Percentiles rank a stretch among this genome's conserved stretches.
phyloP scores from a whole-genome alignment of 2,329 filamentous ascomycete genomes.

The Trichophyton simii region DNA sequence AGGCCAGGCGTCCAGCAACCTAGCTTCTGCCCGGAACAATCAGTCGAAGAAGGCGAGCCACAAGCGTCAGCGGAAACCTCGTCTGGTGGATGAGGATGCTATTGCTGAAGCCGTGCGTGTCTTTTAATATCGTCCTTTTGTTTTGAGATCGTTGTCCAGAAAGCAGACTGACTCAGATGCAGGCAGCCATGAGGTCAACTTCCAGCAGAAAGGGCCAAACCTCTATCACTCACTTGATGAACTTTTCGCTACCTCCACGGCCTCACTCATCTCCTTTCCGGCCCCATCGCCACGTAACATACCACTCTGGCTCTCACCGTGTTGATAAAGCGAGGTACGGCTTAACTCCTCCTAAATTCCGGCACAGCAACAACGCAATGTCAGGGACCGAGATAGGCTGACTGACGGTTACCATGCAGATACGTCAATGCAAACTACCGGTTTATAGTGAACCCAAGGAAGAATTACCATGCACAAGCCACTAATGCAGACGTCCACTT shows the following conservation, averaged over 20 bases:
- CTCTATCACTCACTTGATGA: slow-evolving; percentile 92
- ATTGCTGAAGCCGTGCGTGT: slow-evolving; percentile 65
- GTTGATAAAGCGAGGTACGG: slow-evolving; percentile 75
- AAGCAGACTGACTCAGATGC: slow-evolving; percentile 7
- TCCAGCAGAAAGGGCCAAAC: slow-evolving; percentile 78
- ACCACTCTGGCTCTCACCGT: slow-evolving; percentile 79
- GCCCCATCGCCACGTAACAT: slow-evolving; percentile 58
- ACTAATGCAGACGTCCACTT: slow-evolving; percentile 78
- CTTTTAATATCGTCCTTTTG: not conserved
- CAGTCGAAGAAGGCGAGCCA: slow-evolving; percentile 72
- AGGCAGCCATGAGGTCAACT: slow-evolving; percentile 51
- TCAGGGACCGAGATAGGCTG: not conserved
- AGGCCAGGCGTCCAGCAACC: slow-evolving; percentile 27
- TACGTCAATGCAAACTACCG: slow-evolving; percentile 95
- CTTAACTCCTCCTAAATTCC: no score
- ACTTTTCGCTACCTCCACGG: slow-evolving; percentile 69
- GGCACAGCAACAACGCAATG: not conserved
- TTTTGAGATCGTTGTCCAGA: not conserved
- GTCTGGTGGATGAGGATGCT: slow-evolving; percentile 68
- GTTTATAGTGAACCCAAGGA: slow-evolving; percentile 78
- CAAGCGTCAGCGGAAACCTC: slow-evolving; percentile 64
- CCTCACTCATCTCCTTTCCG: slow-evolving; percentile 45
- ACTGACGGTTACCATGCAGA: slow-evolving; percentile 29
- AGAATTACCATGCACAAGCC: slow-evolving; percentile 67
- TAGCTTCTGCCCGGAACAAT: slow-evolving; percentile 47